Base-by-base conservation (phyloP, 108 stramenopile species). In the Nitzschia sp. region DNA sequence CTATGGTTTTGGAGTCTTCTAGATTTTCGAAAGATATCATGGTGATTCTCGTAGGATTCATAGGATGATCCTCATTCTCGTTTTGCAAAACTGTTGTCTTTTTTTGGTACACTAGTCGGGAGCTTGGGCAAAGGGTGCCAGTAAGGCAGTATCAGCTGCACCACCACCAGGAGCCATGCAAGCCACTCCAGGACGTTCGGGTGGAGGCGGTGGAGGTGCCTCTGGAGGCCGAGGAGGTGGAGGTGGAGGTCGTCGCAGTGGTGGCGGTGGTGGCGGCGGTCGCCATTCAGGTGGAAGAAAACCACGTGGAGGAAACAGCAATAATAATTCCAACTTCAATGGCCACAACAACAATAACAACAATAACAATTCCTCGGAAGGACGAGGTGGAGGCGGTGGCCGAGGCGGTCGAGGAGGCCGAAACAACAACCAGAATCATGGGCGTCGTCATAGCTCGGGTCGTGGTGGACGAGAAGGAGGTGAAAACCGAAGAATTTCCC, bases 81-180 rank as follows among this genome's bases (percentile, higher is more conserved):
- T n/a, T n/a, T n/a, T n/a, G n/a, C n/a, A n/a, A n/a, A n/a, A n/a
- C n/a, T n/a, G n/a, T 63, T 63, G 41, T 10, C n/a, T 46, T 46
- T 15, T 15, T 65, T 21, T n/a, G n/a, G n/a, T n/a, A n/a, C n/a
- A n/a, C n/a, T 55, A 76, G 75, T 70, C 75, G 22, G 75, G 75
- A 58, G 75, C 75, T 52, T 76, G 75, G 75, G 43, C 75, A 20
- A 76, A 64, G 57, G 75, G 75, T 37, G 56, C 69, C 56, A 76
- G 42, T 37, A 57, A 67, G 37, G 69, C 68, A 12, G 75, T 76
- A 9, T 55, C 59, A 0, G 24, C 72, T 7, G 63, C 67, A 43
- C 67, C 68, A 48, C 63, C 75, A 17, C 7, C 42, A 34, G 73
- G 73, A 10, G 61, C 51, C 51, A 65, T 65, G 52, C 48, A 51